These are phyloP conservation scores for Solanum rostratum DNA, from an alignment of 257 asterid species.

Conservation along the genomic window DNA sequence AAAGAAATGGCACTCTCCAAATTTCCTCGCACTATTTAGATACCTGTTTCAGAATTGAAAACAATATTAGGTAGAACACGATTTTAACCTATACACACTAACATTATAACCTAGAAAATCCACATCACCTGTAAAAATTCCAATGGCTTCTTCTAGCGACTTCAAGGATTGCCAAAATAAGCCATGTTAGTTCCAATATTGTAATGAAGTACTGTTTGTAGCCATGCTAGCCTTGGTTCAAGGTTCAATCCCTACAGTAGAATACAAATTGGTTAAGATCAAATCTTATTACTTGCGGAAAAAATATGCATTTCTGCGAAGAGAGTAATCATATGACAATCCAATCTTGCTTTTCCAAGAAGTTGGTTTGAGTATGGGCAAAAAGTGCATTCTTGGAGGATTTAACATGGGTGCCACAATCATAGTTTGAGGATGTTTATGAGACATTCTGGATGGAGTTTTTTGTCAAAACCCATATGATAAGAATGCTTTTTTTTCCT, in stretches of 20 bases:
- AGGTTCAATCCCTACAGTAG: slow-evolving; percentile 84
- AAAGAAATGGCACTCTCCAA: slow-evolving; percentile 93
- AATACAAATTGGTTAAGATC: too few relatives aligned
- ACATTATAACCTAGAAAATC: not conserved
- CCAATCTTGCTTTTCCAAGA: too few relatives aligned
- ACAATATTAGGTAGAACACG: not conserved
- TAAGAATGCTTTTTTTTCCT: too few relatives aligned
- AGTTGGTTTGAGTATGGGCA: too few relatives aligned
- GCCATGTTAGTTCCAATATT: slow-evolving; percentile 68
- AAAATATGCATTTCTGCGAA: too few relatives aligned
- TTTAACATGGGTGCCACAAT: not conserved
- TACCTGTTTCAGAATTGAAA: slow-evolving; percentile 30
- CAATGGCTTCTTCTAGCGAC: slow-evolving; percentile 89
- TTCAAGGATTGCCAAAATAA: slow-evolving; percentile 87
- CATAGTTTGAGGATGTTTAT: too few relatives aligned
- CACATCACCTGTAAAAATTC: slow-evolving; percentile 78
- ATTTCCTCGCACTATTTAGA: slow-evolving; percentile 88
- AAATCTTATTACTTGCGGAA: too few relatives aligned
- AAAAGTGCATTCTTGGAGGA: not conserved
- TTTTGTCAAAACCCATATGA: too few relatives aligned
- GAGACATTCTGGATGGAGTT: too few relatives aligned
- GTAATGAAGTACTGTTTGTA: slow-evolving; percentile 75
- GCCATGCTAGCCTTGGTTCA: slow-evolving; percentile 75
- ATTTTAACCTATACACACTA: not conserved
- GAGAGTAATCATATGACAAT: too few relatives aligned